Base-by-base conservation (phyloP, 1,284 basidiomycete genomes). In the Ustilago nuda region DNA sequence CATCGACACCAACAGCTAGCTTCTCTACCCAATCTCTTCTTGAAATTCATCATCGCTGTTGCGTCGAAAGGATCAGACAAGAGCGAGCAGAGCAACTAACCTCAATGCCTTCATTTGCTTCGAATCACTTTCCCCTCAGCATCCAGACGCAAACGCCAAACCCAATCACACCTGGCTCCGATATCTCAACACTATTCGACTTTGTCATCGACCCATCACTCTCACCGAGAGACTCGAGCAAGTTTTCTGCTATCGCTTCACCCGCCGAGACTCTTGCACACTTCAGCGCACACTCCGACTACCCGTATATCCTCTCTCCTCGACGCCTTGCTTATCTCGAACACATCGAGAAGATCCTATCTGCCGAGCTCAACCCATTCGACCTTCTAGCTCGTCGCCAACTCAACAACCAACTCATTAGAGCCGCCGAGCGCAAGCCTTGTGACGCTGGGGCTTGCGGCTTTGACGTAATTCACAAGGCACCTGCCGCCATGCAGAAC, bases 131-230 rank as follows among this genome's bases (percentile, higher is more conserved):
- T 46, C 30, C 11, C 0, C 53, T 60, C n/a, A 37, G 50, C 23
- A 43, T 62, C 36, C 61, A 67, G 61, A 43, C 41, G 37, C 53
- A 61, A 51, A 56, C 56, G 8, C 57, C 61, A n/a, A 69, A 52
- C 37, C 72, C 72, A 23, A 53, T 65, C 46, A 69, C 66, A 12
- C 72, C 72, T 41, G 72, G 66, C 62, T 74, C 72, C 43, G 72
- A 74, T 37, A 69, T 63, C 2, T 65, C 61, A 17, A 74, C 72
- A 13, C 72, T 74, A 35, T 65, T 63, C 56, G 72, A 69, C 7
- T 74, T 74, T 46, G 57, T 56, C 33, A 39, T 63, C 56, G 66
- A 69, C 19, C 23, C 62, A 0, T 41, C 52, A 23, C 51, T 27
- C 12, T 56, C 63, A 2, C 52, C 66, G 37, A 30, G 19, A 23